Base-by-base conservation (phyloP, 495 filamentous ascomycete genomes). In the Penicillium cinerascens region DNA sequence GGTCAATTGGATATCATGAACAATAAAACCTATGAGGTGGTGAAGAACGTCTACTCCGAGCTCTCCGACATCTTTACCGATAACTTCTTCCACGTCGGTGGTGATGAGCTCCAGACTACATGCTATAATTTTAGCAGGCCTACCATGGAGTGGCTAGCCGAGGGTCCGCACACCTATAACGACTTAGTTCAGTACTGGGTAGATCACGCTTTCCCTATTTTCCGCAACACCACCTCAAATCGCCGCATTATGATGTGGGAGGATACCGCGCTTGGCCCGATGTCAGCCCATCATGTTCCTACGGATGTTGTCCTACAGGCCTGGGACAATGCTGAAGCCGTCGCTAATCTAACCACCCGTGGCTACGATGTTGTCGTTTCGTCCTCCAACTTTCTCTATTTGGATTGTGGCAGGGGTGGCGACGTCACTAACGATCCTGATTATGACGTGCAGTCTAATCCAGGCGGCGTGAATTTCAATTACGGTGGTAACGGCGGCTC, bases 161-260 rank as follows among this genome's bases (percentile, higher is more conserved):
- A 73, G n/a, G 75, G 80, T 27, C 55, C 77, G 26, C 74, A 78
- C 45, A 78, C 71, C 2, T 80, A 74, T 62, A 66, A 77, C 44
- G 79, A 82, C 49, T 65, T 82, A 4, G 54, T 67, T 1, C 78
- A 82, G 54, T 71, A 78, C 65, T 82, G 79, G 79, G 63, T 81
- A 27, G 79, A 82, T 56, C 66, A 72, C 16, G 73, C 78, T 11
- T 51, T 80, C 17, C 79, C 79, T 17, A 81, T 80, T 58, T 82
- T 81, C 71, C 63, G 65, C 22, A 57, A 55, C 26, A 54, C 58
- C 11, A 56, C 60, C 22, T 16, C 62, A 0, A 65, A 78, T 37
- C 74, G 78, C 48, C 73, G 73, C 3, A 50, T 82, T 3, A 61
- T 81, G 53, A 80, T 83, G 77, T 83, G 80, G 80, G 78, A 83